Percentiles rank a stretch among this genome's conserved stretches.
Evolutionary conservation across 176 grass and related monocot genomes (phyloP).

Genomic region (Melocanna baccifera): DNA sequence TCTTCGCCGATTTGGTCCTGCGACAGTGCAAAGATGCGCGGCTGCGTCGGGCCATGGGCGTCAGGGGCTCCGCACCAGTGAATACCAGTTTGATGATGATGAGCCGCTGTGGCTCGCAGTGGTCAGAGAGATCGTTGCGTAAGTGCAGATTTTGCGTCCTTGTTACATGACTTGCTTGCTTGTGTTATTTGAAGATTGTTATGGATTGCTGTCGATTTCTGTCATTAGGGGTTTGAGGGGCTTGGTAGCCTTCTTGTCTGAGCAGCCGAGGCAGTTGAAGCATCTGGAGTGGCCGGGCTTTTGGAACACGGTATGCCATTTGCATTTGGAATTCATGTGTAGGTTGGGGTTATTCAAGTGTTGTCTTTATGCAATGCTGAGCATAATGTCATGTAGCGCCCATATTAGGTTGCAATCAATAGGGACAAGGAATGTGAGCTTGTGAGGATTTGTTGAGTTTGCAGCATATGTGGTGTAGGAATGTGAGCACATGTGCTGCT

Average conservation of each 20-base stretch:
- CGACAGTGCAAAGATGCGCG: background rate
- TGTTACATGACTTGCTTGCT: background rate
- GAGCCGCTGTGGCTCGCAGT: conserved; percentile 42
- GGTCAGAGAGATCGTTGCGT: conserved; percentile 31
- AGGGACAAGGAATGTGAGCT: background rate
- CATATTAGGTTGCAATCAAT: background rate
- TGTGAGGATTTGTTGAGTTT: conserved; percentile 9
- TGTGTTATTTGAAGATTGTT: background rate
- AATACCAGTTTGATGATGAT: conserved; percentile 38
- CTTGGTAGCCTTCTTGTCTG: conserved; percentile 65
- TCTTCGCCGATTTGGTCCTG: background rate
- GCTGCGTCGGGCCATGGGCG: conserved; percentile 4
- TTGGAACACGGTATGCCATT: conserved; percentile 61
- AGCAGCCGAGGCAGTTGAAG: conserved; percentile 85
- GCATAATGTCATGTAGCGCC: background rate
- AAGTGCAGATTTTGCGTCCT: conserved; percentile 7
- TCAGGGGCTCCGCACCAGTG: conserved; percentile 1
- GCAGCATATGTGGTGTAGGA: background rate
- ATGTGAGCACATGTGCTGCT: background rate
- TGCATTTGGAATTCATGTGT: background rate
- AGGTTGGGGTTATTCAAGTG: background rate
- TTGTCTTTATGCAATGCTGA: background rate
- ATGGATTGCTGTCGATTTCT: conserved; percentile 14
- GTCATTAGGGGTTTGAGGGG: conserved; percentile 53
- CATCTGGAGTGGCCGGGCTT: conserved; percentile 83